Conservation (phyloP, 441 rosid genomes). For the Gossypium gossypioides region DNA sequence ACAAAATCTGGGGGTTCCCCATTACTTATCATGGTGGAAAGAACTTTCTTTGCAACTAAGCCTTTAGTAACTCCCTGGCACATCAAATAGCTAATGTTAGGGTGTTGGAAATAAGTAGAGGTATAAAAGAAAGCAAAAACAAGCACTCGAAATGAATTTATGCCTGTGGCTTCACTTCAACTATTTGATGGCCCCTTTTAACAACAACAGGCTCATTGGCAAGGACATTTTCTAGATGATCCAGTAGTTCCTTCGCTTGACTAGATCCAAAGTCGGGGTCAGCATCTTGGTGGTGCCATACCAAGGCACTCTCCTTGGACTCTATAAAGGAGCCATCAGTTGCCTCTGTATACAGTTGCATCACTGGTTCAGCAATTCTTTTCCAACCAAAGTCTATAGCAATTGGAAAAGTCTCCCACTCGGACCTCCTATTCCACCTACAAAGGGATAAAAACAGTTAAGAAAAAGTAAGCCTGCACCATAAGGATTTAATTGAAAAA, state of each 20-base stretch:
- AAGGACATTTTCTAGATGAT: conserved; percentile 14
- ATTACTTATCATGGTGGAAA: conserved; percentile 1
- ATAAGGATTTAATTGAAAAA: not conserved
- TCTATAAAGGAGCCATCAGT: conserved; percentile 18
- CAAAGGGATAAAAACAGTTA: not conserved
- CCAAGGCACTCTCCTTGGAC: conserved; percentile 16
- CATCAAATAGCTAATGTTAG: not conserved
- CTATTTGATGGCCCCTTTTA: conserved; percentile 14
- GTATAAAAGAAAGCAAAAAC: not conserved
- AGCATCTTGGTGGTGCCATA: conserved; percentile 18
- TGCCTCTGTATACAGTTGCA: conserved; percentile 12
- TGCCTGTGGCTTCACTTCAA: conserved; percentile 19
- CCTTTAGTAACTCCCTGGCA: conserved; percentile 18
- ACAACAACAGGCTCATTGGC: conserved; percentile 17
- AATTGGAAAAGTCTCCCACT: conserved; percentile 8
- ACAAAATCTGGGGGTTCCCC: conserved; percentile 13
- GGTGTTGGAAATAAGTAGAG: not conserved
- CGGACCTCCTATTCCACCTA: conserved; percentile 9
- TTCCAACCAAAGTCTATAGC: conserved; percentile 13
- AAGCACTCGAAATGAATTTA: not conserved
- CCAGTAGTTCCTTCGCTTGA: conserved; percentile 15
- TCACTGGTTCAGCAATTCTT: conserved; percentile 15
- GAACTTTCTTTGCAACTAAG: conserved; percentile 5
- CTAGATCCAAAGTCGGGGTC: conserved; percentile 13
- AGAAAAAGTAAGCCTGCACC: not conserved